Evolutionary conservation across 148 eudicot species (phyloP).

Genomic region (Rhododendron simsii): DNA sequence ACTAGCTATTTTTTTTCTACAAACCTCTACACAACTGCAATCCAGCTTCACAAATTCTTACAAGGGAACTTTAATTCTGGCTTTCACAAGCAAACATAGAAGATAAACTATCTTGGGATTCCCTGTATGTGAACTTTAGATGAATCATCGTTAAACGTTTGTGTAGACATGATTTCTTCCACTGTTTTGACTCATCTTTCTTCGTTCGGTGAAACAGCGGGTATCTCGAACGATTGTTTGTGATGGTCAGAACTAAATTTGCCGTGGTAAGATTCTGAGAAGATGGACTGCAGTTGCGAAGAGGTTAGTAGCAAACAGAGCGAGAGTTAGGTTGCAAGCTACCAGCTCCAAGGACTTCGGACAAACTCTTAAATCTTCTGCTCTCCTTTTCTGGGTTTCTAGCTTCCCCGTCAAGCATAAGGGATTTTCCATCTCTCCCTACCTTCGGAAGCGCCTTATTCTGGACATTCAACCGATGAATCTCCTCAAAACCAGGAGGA

Average conservation of each 20-base stretch:
- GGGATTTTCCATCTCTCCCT: neutral
- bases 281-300: neutral
- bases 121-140: neutral
- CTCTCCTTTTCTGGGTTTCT: neutral
- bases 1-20: neutral
- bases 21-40: neutral
- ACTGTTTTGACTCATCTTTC: neutral
- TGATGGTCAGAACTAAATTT: neutral
- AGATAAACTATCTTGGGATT: neutral
- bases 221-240: neutral
- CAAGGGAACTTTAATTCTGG: neutral
- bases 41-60: neutral
- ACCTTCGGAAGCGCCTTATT: neutral
- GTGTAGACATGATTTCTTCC: neutral
- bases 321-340: neutral
- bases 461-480: neutral
- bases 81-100: neutral
- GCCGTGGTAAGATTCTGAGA: neutral
- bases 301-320: neutral
- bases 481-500: slow-evolving; percentile 22
- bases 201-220: neutral
- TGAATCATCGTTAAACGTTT: neutral
- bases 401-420: neutral
- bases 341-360: neutral
- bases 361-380: neutral